These are phyloP conservation scores for Termitomyces sp. DNA, from an alignment of 768 basidiomycete species.

Conservation along the genomic window DNA sequence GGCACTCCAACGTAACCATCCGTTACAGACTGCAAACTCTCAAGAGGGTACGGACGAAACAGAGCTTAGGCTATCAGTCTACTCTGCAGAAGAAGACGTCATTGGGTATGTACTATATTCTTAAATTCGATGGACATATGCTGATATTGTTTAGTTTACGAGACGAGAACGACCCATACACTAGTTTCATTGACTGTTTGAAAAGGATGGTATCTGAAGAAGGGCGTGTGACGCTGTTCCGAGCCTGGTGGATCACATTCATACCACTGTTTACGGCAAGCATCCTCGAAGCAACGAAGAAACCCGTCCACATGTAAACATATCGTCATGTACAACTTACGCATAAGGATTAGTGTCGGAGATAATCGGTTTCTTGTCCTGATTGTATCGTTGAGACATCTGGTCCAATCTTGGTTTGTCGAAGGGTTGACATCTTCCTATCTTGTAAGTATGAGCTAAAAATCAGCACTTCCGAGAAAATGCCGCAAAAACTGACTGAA, in stretches of 20 bases:
- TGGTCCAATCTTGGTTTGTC: too few relatives aligned
- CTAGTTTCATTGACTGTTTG: constrained; percentile 65
- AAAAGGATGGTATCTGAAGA: constrained; percentile 77
- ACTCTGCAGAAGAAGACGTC: constrained; percentile 8
- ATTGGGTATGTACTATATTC: constrained; percentile 5
- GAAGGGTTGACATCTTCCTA: not conserved
- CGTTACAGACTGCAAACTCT: constrained; percentile 49
- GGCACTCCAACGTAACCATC: constrained; percentile 80
- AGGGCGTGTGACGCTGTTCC: constrained; percentile 64
- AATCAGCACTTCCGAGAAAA: not conserved
- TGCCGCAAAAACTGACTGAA: not conserved
- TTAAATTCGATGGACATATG: not conserved
- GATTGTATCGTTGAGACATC: not conserved
- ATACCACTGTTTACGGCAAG: constrained; percentile 7
- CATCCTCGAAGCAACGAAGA: not conserved
- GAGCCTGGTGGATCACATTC: constrained; percentile 82
- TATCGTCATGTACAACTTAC: not conserved
- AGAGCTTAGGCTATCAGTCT: not conserved
- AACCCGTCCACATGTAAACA: not conserved
- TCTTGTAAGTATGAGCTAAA: not conserved
- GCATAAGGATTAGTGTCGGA: not conserved
- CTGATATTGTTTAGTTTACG: constrained; percentile 46
- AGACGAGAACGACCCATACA: constrained; percentile 73
- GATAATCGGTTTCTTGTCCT: too few relatives aligned
- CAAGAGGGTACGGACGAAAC: not conserved